Percentiles rank a stretch among this genome's conserved stretches.
phyloP scores from a whole-genome alignment of 1,139 yeast species.

The Yamadazyma epiphylla region DNA sequence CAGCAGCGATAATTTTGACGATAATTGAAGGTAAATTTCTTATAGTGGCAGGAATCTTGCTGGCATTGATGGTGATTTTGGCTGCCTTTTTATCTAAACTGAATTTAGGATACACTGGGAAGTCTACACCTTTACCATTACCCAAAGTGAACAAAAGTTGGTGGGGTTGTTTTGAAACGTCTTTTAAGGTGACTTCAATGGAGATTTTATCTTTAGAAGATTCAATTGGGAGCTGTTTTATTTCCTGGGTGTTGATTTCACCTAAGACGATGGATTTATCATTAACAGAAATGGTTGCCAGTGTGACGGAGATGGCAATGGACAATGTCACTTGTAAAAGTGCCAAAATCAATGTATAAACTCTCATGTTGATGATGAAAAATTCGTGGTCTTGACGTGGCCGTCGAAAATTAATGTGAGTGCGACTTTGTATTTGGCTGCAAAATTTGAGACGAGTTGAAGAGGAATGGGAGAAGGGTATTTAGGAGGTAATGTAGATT shows the following conservation, averaged over 20 bases:
- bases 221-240: conserved; percentile 28
- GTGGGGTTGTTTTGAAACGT: conserved; percentile 22
- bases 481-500: too few relatives aligned
- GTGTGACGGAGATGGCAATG: conserved; percentile 24
- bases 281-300: conserved; percentile 27
- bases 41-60: conserved; percentile 35
- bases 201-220: conserved; percentile 30
- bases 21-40: conserved; percentile 29
- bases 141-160: conserved; percentile 27
- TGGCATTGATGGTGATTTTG: conserved; percentile 24
- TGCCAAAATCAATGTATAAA: conserved; percentile 1
- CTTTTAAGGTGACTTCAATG: conserved; percentile 25
- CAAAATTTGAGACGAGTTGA: not conserved
- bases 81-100: conserved; percentile 16
- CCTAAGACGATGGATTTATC: conserved; percentile 26
- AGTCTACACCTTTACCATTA: conserved; percentile 20
- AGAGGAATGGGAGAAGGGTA: too few relatives aligned
- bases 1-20: conserved; percentile 33
- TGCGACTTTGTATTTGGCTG: too few relatives aligned
- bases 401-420: conserved; percentile 1
- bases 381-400: conserved; percentile 4
- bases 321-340: conserved; percentile 2
- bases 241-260: conserved; percentile 33
- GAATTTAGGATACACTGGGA: conserved; percentile 24
- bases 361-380: conserved; percentile 2